phyloP scores from a whole-genome alignment of 768 basidiomycete genomes.

The Suillus alpinus region DNA sequence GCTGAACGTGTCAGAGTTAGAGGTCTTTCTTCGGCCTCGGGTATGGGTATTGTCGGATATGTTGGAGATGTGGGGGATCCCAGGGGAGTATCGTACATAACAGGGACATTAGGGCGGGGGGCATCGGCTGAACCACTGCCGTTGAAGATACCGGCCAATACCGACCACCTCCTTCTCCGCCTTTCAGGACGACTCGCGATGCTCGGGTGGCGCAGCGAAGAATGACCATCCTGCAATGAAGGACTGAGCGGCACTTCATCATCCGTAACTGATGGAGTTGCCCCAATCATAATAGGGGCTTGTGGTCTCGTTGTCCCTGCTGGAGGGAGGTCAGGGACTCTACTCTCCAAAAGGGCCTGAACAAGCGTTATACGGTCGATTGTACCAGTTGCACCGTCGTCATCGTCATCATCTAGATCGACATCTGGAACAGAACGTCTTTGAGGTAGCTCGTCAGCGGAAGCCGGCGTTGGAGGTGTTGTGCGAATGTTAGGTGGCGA shows the following conservation, averaged over 20 bases:
- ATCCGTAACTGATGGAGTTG: slow-evolving; percentile 42
- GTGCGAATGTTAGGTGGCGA: slow-evolving; percentile 35
- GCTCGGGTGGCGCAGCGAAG: slow-evolving; percentile 29
- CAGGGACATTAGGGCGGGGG: slow-evolving; percentile 26
- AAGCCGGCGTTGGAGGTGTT: slow-evolving; percentile 17
- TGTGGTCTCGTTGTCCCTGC: slow-evolving; percentile 63
- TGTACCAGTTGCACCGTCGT: slow-evolving; percentile 36
- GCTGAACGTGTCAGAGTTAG: slow-evolving; percentile 24
- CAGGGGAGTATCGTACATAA: slow-evolving; percentile 14
- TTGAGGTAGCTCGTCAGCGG: slow-evolving; percentile 29
- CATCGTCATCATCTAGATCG: slow-evolving; percentile 59
- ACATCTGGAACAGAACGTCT: slow-evolving; percentile 36
- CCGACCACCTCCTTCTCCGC: slow-evolving; percentile 70
- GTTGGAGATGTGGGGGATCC: slow-evolving; percentile 17
- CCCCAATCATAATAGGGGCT: slow-evolving; percentile 61
- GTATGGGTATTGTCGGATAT: slow-evolving; percentile 16
- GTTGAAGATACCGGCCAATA: slow-evolving; percentile 49
- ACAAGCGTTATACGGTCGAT: slow-evolving; percentile 68
- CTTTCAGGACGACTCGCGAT: slow-evolving; percentile 32
- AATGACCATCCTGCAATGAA: slow-evolving; percentile 44
- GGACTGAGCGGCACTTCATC: slow-evolving; percentile 44
- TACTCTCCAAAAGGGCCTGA: slow-evolving; percentile 75
- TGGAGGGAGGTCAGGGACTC: slow-evolving; percentile 72
- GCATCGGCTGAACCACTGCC: slow-evolving; percentile 22
- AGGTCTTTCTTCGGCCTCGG: slow-evolving; percentile 16